Percentiles rank a stretch among this genome's conserved stretches.
Conservation (phyloP, 169 alveolate species). For the Plasmodium yoelii region DNA sequence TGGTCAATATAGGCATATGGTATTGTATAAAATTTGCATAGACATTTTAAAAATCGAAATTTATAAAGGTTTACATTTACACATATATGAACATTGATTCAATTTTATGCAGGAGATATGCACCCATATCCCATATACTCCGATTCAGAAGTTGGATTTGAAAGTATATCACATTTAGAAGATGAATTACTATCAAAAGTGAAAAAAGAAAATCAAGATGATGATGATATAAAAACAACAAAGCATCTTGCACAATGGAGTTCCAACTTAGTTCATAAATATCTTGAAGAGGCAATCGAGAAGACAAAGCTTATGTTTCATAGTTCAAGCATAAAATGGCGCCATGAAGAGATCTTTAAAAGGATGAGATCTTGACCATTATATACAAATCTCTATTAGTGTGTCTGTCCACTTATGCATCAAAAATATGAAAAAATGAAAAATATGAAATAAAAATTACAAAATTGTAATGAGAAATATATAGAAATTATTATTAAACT, state of each 20-base stretch:
- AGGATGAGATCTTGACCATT: constrained; percentile 27
- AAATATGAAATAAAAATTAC: neutral
- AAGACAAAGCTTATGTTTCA: constrained; percentile 35
- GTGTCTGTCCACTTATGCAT: neutral
- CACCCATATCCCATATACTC: constrained; percentile 58
- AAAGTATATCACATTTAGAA: constrained; percentile 54
- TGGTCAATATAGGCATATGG: too few relatives aligned
- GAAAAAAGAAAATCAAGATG: constrained; percentile 76
- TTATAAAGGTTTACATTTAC: too few relatives aligned
- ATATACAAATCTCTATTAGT: neutral
- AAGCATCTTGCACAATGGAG: constrained; percentile 75
- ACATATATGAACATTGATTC: neutral
- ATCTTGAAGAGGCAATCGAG: constrained; percentile 73
- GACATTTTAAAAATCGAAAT: too few relatives aligned
- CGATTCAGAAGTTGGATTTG: constrained; percentile 72
- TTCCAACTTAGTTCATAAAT: constrained; percentile 69
- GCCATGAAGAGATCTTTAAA: constrained; percentile 48
- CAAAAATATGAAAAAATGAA: neutral
- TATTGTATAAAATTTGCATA: too few relatives aligned
- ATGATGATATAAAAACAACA: constrained; percentile 71
- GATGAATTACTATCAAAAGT: constrained; percentile 71
- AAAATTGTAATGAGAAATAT: constrained; percentile 8
- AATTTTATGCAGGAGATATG: constrained; percentile 19
- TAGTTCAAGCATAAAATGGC: constrained; percentile 29
- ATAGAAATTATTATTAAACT: neutral